Conservation (phyloP, 1,284 basidiomycete species). For the Rugosomyces carneus region DNA sequence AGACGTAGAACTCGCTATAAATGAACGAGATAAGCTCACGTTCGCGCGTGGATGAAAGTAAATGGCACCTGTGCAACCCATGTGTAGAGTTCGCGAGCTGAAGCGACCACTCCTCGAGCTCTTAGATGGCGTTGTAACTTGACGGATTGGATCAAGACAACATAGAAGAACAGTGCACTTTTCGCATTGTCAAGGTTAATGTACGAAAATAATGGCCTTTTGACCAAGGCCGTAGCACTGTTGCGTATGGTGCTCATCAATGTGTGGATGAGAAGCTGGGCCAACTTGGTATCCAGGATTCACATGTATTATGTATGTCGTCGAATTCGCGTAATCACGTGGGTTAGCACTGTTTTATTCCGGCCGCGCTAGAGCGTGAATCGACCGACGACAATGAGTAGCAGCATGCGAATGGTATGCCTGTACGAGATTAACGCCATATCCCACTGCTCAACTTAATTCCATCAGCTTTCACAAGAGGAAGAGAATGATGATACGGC, state of each 20-base stretch:
- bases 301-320: too few relatives aligned
- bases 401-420: too few relatives aligned
- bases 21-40: neutral
- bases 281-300: neutral
- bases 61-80: slow-evolving; percentile 50
- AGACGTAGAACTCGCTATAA: slow-evolving; percentile 54
- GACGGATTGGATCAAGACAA: slow-evolving; percentile 44
- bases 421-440: slow-evolving; percentile 9
- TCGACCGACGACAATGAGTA: too few relatives aligned
- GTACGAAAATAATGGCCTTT: slow-evolving; percentile 17
- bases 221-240: slow-evolving; percentile 13
- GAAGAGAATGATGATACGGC: slow-evolving; percentile 78
- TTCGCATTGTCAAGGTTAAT: slow-evolving; percentile 47
- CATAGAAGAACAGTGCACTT: slow-evolving; percentile 57
- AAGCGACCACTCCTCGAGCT: slow-evolving; percentile 58
- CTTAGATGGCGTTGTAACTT: slow-evolving; percentile 66
- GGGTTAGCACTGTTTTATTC: neutral
- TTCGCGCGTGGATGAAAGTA: neutral
- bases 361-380: neutral
- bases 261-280: neutral
- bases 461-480: slow-evolving; percentile 58
- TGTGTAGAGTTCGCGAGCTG: slow-evolving; percentile 48
- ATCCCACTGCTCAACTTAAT: neutral
- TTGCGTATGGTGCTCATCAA: slow-evolving; percentile 13
- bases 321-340: neutral